Conservation (phyloP, 176 grass and related monocot genomes). For the Aegilops bicornis region DNA sequence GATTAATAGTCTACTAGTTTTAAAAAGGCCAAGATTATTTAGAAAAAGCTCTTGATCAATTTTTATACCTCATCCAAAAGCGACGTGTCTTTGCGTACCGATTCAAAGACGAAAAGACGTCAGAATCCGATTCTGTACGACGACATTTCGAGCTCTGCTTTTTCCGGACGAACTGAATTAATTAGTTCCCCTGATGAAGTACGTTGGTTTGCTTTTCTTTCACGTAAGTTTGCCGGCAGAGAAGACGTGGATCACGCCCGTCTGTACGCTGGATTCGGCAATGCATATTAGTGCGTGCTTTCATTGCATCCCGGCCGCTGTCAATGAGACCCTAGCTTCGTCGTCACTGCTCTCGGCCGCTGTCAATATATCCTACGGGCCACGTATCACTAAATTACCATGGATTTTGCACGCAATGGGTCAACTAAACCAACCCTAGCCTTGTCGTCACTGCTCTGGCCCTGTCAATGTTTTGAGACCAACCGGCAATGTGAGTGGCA, state of each 20-base stretch:
- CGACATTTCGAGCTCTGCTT: no score
- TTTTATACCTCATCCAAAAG: conserved; percentile 31
- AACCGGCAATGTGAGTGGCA: neutral
- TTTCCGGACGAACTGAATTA: neutral
- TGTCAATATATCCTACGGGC: neutral
- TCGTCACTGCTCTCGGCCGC: neutral
- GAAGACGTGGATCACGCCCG: neutral
- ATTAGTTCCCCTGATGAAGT: neutral
- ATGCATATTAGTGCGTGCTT: no score
- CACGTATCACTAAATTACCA: neutral
- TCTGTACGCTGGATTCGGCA: neutral
- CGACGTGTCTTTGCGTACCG: conserved; percentile 37
- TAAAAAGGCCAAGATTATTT: neutral
- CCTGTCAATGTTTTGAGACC: neutral
- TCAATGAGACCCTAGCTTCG: neutral
- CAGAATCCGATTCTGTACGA: conserved; percentile 37
- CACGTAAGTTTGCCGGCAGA: neutral
- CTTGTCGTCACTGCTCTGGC: neutral
- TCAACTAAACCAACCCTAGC: neutral
- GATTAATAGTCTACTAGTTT: no score
- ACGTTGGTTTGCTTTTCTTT: neutral
- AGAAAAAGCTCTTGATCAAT: neutral
- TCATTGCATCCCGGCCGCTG: neutral
- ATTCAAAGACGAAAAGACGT: conserved; percentile 40
- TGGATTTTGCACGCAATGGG: neutral